Evolutionary conservation across 768 basidiomycete genomes (phyloP), one percentile per base, ranked within the genome.

Genomic region (Leucosporidium scottii): DNA sequence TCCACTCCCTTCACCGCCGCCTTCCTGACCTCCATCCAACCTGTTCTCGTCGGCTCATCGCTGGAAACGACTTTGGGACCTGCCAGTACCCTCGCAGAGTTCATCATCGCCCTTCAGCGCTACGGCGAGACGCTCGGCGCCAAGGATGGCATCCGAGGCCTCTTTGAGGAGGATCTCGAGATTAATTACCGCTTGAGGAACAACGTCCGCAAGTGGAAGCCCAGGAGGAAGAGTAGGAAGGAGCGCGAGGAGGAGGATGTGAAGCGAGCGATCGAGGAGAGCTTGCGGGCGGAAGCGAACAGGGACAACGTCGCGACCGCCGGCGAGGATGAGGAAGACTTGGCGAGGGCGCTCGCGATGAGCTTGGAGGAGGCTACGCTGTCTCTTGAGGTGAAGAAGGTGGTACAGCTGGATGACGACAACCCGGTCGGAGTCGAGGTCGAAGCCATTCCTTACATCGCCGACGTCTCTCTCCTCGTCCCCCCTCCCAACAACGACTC

Each of bases 21-120:
- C 9, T 71, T 71, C 61, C 64, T 68, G 58, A 4, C 51, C 15
- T 55, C 66, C 4, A 51, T 71, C 53, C 27, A 51, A 39, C 70
- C 70, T 4, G 23, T 68, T 57, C 21, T 71, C 39, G 18, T n/a
- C n/a, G 58, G 39, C 8, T 59, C 59, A 0, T 62, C 74, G 0
- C 71, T 90, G 15, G 90, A 87, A 85, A 70, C 66, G 20, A 78
- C 77, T 30, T 74, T 85, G 1, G 75, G 78, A 2, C 70, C 87
- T 20, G 70, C 85, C 64, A 79, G 84, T 0, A 73, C 71, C 0
- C 77, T 74, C 58, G 70, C 77, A 0, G 83, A 89, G 70, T 87
- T 87, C 0, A 74, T 76, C 0, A 65, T 50, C 7, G 89, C 89
- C 74, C 67, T 86, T 20, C 61, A n/a, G 7, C 59, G 71, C 68